Percentiles rank a stretch among this genome's conserved stretches.
Conservation (phyloP, 257 asterid genomes). For the Pogostemon cablin region DNA sequence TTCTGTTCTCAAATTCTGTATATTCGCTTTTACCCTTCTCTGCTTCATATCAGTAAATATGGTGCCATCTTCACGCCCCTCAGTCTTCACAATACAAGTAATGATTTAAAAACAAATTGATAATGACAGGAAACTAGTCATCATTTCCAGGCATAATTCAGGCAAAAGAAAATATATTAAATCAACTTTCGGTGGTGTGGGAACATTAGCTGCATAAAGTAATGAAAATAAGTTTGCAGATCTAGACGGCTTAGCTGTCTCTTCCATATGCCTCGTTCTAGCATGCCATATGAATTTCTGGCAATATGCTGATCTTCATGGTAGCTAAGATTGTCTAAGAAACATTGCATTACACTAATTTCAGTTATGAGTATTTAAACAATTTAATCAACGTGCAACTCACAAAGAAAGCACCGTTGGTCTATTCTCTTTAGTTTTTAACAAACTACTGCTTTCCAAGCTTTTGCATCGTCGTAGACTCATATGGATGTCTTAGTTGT, state of each 20-base stretch:
- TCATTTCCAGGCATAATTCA: neutral
- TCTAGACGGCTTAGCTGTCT: neutral
- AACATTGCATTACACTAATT: neutral
- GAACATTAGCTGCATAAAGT: constrained; percentile 6
- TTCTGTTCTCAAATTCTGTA: constrained; percentile 26
- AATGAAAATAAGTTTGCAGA: no score
- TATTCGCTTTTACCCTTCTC: neutral
- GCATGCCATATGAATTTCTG: neutral
- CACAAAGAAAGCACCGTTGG: neutral
- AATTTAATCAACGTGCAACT: neutral
- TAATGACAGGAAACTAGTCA: neutral
- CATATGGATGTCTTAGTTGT: constrained; percentile 8
- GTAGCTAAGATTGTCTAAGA: constrained; percentile 14
- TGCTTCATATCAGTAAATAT: neutral
- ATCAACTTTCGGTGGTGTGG: constrained; percentile 14
- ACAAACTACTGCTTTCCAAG: neutral
- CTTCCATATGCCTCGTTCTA: constrained; percentile 2
- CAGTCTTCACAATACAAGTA: neutral
- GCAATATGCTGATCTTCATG: neutral
- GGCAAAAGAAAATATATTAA: neutral
- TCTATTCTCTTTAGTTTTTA: neutral
- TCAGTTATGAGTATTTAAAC: neutral
- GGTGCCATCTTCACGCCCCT: neutral
- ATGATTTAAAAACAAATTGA: neutral
- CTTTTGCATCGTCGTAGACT: neutral